Evolutionary conservation across 352 stramenopile genomes (phyloP), one percentile per base, ranked within the genome.

Genomic region (Sclerospora graminicola): DNA sequence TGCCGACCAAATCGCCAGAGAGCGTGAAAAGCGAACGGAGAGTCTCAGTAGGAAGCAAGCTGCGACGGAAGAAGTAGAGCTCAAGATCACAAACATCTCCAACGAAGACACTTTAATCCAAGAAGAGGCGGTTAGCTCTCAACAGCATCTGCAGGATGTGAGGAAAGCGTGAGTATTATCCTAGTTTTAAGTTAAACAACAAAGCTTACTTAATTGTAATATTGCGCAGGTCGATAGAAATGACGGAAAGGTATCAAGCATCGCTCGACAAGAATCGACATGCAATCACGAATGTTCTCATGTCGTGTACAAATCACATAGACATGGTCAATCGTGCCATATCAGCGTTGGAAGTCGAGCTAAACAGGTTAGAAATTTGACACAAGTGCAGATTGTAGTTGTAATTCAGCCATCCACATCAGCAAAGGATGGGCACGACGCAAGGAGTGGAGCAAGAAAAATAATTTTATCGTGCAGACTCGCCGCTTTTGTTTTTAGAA

Each of bases 291-390:
- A 79, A 81, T 21, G 73, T 69, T 23, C 59, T 89, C 9, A 43
- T 80, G 40, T 61, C 63, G 21, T 88, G 74, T 36, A 84, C 68
- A 10, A 62, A 82, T 15, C 68, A 87, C 46, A 89, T 87, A 37
- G 63, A 67, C 39, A 58, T 55, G 34, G 66, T 87, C 14, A 63
- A 87, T 42, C 51, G 65, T 34, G 57, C 71, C 11, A 85, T 89
- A 36, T 44, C 45, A 19, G 69, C 72, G n/a, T 60, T 84, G 2
- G 75, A 82, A 48, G 45, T 56, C 23, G 72, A 85, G 34, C 36
- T 88, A 8, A 58, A 41, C 8, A 64, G 54, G n/a, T 61, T 79
- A 41, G 64, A 69, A 53, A 52, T 69, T 43, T 83, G 49, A 76
- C 45, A 21, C 23, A 26, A 35, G 21, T 26, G 21, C 6, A 26